phyloP scores from a whole-genome alignment of 129 eudicot species.

The Solidago caesia region DNA sequence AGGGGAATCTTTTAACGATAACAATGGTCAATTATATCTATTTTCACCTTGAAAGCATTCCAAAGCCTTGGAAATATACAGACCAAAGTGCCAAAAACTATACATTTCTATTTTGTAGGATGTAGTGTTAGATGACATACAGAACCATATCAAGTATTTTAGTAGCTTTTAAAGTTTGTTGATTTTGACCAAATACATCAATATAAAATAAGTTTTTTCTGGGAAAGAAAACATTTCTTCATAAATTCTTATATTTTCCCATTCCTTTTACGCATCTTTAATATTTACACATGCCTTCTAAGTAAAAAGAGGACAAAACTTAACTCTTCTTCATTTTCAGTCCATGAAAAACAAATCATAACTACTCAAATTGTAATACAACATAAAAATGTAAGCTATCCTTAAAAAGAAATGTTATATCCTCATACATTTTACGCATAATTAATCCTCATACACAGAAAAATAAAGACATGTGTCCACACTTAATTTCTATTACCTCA shows the following conservation, averaged over 20 bases:
- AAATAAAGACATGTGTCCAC: too few species aligned
- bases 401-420: too few species aligned
- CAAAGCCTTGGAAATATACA: neutral
- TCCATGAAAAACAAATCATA: neutral
- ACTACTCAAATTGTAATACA: neutral
- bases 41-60: conserved; percentile 1
- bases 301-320: too few species aligned
- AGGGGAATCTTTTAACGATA: conserved; percentile 2
- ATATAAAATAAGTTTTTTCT: neutral
- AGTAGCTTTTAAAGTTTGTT: neutral
- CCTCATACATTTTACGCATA: too few species aligned
- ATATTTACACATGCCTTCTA: too few species aligned
- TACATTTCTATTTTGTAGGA: neutral
- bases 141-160: neutral
- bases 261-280: too few species aligned
- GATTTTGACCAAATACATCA: conserved; percentile 7
- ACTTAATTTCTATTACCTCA: too few species aligned
- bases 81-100: conserved; percentile 7
- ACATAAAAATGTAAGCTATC: neutral
- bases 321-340: neutral
- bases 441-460: too few species aligned
- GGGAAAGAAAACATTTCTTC: neutral
- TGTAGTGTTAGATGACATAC: neutral
- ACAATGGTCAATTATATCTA: neutral
- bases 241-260: neutral